Evolutionary conservation across 495 filamentous ascomycete species (phyloP).

Genomic region (Aspergillus diversus): DNA sequence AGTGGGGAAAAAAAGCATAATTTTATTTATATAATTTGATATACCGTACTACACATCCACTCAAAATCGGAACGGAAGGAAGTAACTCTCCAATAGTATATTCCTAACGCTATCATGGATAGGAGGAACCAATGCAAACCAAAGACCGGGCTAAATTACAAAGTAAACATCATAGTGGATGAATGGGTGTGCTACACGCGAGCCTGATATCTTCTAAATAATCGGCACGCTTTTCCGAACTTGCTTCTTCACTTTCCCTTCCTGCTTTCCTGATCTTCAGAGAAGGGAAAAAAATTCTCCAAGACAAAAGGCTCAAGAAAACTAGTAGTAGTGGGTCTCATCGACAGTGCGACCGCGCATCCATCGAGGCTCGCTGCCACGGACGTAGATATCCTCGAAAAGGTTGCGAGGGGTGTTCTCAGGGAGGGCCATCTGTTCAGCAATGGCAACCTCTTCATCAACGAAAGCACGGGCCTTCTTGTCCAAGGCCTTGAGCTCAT

Average conservation of each 20-base stretch:
- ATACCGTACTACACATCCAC: not conserved
- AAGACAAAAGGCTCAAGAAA: conserved; percentile 11
- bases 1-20: not conserved
- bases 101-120: conserved; percentile 23
- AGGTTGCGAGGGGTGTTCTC: conserved; percentile 77
- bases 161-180: conserved; percentile 27
- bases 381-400: conserved; percentile 97
- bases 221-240: conserved; percentile 3
- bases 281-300: not conserved
- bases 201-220: conserved; percentile 16
- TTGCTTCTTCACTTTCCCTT: conserved; percentile 5
- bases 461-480: conserved; percentile 84
- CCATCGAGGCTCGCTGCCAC: conserved; percentile 86
- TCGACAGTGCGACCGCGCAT: conserved; percentile 88
- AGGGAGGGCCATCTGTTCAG: conserved; percentile 82
- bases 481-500: conserved; percentile 96
- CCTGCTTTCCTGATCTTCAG: not conserved
- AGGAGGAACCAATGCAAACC: conserved; percentile 28
- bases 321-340: conserved; percentile 89
- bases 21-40: not conserved
- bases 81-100: conserved; percentile 27
- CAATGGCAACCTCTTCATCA: conserved; percentile 86
- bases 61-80: not conserved
- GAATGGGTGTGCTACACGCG: conserved; percentile 22
- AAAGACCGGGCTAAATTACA: conserved; percentile 40